Base-by-base conservation (phyloP, 164 flowering plant genomes). In the Dillenia turbinata region DNA sequence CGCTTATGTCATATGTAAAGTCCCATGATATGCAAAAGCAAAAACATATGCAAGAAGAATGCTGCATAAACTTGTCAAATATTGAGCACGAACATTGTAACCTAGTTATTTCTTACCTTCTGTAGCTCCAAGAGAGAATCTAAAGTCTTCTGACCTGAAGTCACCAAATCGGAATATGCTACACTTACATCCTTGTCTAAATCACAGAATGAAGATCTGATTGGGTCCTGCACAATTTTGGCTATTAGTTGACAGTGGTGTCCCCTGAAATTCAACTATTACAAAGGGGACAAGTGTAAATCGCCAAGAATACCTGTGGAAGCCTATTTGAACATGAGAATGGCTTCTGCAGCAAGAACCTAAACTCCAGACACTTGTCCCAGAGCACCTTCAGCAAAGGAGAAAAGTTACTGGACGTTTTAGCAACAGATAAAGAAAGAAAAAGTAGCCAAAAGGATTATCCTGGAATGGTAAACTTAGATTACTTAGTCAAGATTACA, bases 311-410 rank as follows among this genome's bases (percentile, higher is more conserved):
- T 44, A 88, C 98, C 96, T 81, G 85, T 13, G 99, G 96, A 62
- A 94, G 73, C 67, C 85, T 88, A 66, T 91, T 94, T 66, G 92
- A 85, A 65, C 75, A 84, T 62, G 93, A 74, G 67, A 81, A 85
- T 54, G 85, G 68, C 56, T 91, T 94, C 71, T 94, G 97, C 78
- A 94, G 77, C 62, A 88, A 80, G 75, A 88, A 78, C 73, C 97
- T 77, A 44, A 89, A 65, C 74, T 91, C 99, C 47, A 91, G 85
- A 48, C 79, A 67, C 68, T 81, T 91, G 71, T 89, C 90, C 99
- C 99, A 94, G 33, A 94, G 81, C 65, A 80, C 90, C 98, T 90
- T 74, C 55, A 72, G 19, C 33, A 63, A 59, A 63, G n/a, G 9
- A 12, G 14, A 26, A 49, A 43, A 46, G 26, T 7, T 26, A 9